These are phyloP conservation scores for Euphorbia schlechtendalii DNA, from an alignment of 441 rosid species.

Conservation along the genomic window DNA sequence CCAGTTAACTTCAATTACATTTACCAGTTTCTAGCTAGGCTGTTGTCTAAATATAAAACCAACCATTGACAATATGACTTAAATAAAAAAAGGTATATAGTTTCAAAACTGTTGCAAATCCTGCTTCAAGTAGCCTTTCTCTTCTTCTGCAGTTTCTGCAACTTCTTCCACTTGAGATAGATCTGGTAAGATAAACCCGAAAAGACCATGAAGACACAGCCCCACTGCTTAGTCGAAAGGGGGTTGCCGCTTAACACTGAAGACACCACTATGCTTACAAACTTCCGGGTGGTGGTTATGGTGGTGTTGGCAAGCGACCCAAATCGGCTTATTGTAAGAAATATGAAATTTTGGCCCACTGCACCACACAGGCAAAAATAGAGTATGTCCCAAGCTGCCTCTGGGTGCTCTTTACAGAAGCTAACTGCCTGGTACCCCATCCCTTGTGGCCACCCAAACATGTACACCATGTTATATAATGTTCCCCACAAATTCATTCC, in stretches of 20 bases:
- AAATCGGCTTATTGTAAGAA: conserved; percentile 80
- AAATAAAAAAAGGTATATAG: conserved; percentile 1
- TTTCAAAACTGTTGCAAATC: conserved; percentile 26
- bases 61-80: background rate
- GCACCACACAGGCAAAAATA: conserved; percentile 87
- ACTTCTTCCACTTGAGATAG: conserved; percentile 75
- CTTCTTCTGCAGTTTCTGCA: conserved; percentile 71
- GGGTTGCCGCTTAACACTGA: conserved; percentile 88
- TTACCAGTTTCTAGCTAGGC: conserved; percentile 16
- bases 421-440: conserved; percentile 63
- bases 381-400: conserved; percentile 83
- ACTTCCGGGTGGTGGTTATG: conserved; percentile 89
- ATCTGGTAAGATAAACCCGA: conserved; percentile 90
- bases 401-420: conserved; percentile 82
- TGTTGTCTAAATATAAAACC: conserved; percentile 19
- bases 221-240: conserved; percentile 83
- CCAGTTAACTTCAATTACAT: conserved; percentile 23
- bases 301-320: conserved; percentile 94
- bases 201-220: conserved; percentile 85
- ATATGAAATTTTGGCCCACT: conserved; percentile 93
- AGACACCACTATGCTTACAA: conserved; percentile 85
- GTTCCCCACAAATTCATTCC: conserved; percentile 98
- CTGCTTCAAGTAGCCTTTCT: conserved; percentile 43
- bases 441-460: conserved; percentile 76
- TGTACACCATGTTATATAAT: conserved; percentile 75